Base-by-base conservation (phyloP, 768 basidiomycete genomes). In the Goffeauzyma gilvescens region DNA sequence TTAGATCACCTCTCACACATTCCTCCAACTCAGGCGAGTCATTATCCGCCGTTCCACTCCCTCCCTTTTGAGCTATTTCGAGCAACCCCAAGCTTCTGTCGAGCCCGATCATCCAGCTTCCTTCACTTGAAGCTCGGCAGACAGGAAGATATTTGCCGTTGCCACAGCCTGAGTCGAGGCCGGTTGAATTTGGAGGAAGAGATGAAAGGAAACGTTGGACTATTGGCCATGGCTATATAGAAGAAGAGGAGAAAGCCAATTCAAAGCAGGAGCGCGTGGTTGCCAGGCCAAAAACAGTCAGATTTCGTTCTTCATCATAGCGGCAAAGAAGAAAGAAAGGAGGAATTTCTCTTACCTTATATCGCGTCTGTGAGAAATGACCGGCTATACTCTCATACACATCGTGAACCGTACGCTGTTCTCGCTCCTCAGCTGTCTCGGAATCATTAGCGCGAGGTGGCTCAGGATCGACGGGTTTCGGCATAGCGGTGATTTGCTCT, bases 101-200 rank as follows among this genome's bases (percentile, higher is more conserved):
- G 18, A 93, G 67, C 1, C 85, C 86, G 31, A 95, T 68, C 14
- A 81, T 86, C 68, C 76, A 72, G 37, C 78, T 61, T 21, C 69
- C 69, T 10, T 68, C 66, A 5, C 75, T 75, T 13, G 73, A 69
- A 37, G 81, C 75, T 1, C 63, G 50, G 1, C 83, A 64, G 2
- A 48, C 46, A 1, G 81, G 78, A 2, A 96, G 73, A 65, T 96
- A 96, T 71, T 98, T 96, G 33, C 93, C 93, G 53, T 98, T 98
- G 1, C 93, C 93, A 20, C 85, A 85, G 5, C 93, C 93, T 20
- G 84, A 81, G 62, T 98, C 93, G 20, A 98, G 70, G 9, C 90
- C 90, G 26, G 93, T 67, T 68, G 76, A 83, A 20, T 84, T 79
- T 15, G 75, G 66, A 12, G 79, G 73, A 12, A 93, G 58, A 31